Evolutionary conservation across 1,284 basidiomycete genomes (phyloP).

Genomic region (Tylopilus sp.): DNA sequence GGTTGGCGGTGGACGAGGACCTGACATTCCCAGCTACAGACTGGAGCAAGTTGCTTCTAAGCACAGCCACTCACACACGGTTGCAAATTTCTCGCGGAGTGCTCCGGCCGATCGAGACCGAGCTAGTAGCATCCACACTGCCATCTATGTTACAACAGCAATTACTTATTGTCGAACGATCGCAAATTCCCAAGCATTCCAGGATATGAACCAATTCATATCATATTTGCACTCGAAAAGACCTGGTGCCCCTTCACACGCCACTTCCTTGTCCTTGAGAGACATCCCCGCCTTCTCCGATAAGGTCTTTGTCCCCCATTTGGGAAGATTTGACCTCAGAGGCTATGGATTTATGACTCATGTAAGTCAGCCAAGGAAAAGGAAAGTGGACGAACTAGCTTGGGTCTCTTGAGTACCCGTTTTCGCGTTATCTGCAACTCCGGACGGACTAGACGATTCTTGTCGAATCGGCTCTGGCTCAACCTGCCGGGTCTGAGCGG

Average conservation of each 20-base stretch:
- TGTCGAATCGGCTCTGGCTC: not conserved
- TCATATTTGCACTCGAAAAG: not conserved
- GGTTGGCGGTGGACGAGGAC: too few species aligned
- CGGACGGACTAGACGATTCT: not conserved
- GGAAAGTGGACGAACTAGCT: not conserved
- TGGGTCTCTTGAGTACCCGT: not conserved
- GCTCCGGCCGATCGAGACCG: not conserved
- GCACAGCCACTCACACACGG: conserved; percentile 3
- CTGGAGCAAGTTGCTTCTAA: too few species aligned
- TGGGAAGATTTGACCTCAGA: not conserved
- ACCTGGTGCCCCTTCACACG: not conserved
- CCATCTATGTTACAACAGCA: too few species aligned
- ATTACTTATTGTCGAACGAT: too few species aligned
- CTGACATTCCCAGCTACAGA: not conserved
- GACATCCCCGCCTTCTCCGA: conserved; percentile 1
- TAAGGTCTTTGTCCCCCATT: not conserved
- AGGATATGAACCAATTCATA: not conserved
- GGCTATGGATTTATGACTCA: not conserved
- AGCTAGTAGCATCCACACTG: too few species aligned
- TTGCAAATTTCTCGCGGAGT: not conserved
- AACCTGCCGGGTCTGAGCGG: not conserved
- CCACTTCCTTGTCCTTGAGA: conserved; percentile 3
- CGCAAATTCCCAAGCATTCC: too few species aligned
- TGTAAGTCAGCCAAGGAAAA: too few species aligned
- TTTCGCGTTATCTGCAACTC: not conserved